Conservation (phyloP, 2,329 filamentous ascomycete species). For the Sarocladium brachiariae region DNA sequence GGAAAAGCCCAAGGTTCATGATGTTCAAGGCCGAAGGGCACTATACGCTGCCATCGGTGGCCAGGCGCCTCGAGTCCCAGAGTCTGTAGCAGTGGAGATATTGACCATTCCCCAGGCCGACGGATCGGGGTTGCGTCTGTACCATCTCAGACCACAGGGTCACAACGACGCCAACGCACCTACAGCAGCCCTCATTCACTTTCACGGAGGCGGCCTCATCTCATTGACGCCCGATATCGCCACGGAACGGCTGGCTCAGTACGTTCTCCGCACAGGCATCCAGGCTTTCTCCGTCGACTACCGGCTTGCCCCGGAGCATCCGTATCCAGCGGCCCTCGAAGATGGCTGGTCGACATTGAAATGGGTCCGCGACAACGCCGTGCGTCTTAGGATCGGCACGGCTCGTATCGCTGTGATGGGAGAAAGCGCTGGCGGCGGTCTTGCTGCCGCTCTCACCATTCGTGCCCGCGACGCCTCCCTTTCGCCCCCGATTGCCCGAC, state of each 20-base stretch:
- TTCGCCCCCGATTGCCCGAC: constrained; percentile 22
- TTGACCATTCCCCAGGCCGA: too few relatives aligned
- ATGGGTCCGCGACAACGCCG: constrained; percentile 19
- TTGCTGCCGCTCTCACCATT: constrained; percentile 25
- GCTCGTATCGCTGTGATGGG: constrained; percentile 17
- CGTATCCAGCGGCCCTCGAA: constrained; percentile 26
- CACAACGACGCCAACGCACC: constrained; percentile 7
- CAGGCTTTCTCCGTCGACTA: constrained; percentile 34
- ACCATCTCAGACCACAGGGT: too few relatives aligned
- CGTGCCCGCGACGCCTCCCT: constrained; percentile 28
- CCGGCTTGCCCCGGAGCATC: constrained; percentile 34
- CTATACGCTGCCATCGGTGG: too few relatives aligned
- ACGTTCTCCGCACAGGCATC: constrained; percentile 22
- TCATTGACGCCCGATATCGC: constrained; percentile 19
- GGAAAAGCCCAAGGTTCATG: too few relatives aligned
- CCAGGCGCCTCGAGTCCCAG: too few relatives aligned
- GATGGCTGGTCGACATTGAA: constrained; percentile 27
- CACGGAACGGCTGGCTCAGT: constrained; percentile 18
- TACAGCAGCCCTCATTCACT: constrained; percentile 25
- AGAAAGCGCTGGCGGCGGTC: constrained; percentile 17
- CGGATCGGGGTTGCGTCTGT: too few relatives aligned
- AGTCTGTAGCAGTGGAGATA: too few relatives aligned
- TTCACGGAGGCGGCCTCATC: constrained; percentile 36
- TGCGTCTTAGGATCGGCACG: constrained; percentile 15
- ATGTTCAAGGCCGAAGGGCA: too few relatives aligned